Percentiles rank a stretch among this genome's conserved stretches.
phyloP scores from a whole-genome alignment of 2,329 filamentous ascomycete species.

The Hypoxylon sp. region DNA sequence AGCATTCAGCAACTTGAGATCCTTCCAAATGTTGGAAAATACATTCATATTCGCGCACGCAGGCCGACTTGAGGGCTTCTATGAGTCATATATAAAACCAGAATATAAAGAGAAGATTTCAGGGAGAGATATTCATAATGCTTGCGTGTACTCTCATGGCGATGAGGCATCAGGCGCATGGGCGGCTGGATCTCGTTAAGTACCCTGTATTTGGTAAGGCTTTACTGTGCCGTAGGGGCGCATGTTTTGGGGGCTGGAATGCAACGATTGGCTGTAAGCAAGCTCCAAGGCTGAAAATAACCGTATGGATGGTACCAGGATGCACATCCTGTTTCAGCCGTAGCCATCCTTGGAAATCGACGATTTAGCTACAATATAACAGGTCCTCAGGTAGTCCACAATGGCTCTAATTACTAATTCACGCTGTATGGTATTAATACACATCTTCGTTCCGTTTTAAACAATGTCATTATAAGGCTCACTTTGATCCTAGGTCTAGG shows the following conservation, averaged over 20 bases:
- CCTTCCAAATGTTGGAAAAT: constrained; percentile 19
- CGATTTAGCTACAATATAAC: background rate
- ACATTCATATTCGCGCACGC: constrained; percentile 9
- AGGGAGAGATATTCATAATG: background rate
- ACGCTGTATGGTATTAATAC: background rate
- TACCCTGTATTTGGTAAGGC: background rate
- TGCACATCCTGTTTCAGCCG: background rate
- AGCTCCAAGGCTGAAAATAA: background rate
- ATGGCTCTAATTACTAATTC: background rate
- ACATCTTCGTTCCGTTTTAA: background rate
- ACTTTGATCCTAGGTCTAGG: background rate
- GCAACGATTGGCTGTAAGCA: background rate
- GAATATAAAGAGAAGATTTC: background rate
- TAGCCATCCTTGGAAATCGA: background rate
- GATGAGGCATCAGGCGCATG: background rate
- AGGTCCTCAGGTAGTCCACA: background rate
- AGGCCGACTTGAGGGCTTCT: background rate
- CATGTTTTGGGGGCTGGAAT: background rate
- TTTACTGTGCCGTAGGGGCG: background rate
- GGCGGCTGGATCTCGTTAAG: background rate
- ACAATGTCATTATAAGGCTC: background rate
- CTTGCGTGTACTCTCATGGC: background rate
- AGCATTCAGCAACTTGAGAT: constrained; percentile 27
- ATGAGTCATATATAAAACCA: background rate
- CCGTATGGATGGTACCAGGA: background rate